phyloP scores from a whole-genome alignment of 2,329 filamentous ascomycete genomes.

The Phaeosphaeria sp. region DNA sequence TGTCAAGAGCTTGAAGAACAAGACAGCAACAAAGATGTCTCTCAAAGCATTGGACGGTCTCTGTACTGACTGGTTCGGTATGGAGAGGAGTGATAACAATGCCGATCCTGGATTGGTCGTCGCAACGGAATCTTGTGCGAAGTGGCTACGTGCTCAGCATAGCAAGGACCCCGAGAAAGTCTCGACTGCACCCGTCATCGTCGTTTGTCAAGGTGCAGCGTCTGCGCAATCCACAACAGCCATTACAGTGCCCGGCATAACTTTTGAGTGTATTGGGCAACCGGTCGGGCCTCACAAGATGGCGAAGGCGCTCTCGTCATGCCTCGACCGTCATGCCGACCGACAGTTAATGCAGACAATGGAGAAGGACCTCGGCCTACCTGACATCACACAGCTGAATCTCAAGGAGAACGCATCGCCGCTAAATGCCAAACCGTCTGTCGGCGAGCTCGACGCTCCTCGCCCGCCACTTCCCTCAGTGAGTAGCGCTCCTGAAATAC shows the following conservation, averaged over 20 bases:
- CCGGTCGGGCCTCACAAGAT: conserved; percentile 50
- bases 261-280: conserved; percentile 45
- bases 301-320: conserved; percentile 43
- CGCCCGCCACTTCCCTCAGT: conserved; percentile 37
- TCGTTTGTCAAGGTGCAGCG: conserved; percentile 44
- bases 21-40: conserved; percentile 38
- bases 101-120: conserved; percentile 36
- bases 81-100: conserved; percentile 28
- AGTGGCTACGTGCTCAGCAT: conserved; percentile 34
- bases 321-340: conserved; percentile 40
- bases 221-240: conserved; percentile 44
- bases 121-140: conserved; percentile 42
- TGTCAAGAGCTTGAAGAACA: conserved; percentile 39
- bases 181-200: conserved; percentile 38
- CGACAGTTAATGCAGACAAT: conserved; percentile 17
- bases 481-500: conserved; percentile 42
- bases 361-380: conserved; percentile 17
- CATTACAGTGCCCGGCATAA: conserved; percentile 43
- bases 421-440: conserved; percentile 10
- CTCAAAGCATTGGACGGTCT: conserved; percentile 41
- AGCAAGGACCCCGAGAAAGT: conserved; percentile 23
- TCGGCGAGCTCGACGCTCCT: conserved; percentile 12
- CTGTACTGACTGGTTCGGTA: conserved; percentile 46
- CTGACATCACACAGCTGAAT: conserved; percentile 29
- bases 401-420: conserved; percentile 37